Evolutionary conservation across 306 rosid species (phyloP), one percentile per base, ranked within the genome.

Genomic region (Vigna trinervia): DNA sequence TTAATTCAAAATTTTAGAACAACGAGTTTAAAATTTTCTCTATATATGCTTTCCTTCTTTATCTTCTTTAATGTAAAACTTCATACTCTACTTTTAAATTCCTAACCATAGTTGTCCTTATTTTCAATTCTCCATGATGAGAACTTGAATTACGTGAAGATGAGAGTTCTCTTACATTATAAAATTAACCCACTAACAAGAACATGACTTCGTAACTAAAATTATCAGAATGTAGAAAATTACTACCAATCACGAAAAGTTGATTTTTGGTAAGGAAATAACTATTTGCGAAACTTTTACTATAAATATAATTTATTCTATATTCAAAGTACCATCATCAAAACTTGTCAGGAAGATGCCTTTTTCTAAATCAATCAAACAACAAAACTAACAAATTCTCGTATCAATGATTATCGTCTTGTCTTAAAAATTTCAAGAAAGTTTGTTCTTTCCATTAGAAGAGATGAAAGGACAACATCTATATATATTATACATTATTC

Each of bases 361-460:
- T 63, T n/a, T 63, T 63, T 22, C 48, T 13, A 63, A 36, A 63
- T 63, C 36, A 63, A 34, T 8, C 48, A 63, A 63, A 36, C 26
- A 34, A 12, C 7, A 36, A 63, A 63, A 63, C 17, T 62, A 15
- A 60, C 10, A 28, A 23, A 1, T 28, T 30, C 30, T 17, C 12
- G 14, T 4, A 60, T 60, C 6, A 60, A 30, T 6, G 20, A 30
- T 60, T 5, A 30, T 28, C 2, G 39, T 58, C 64, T 30, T 30
- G 65, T 14, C 43, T 60, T 59, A 26, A 57, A 58, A 17, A 58
- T 11, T 58, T 58, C 34, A 58, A 26, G 17, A 8, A 59, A 62
- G 26, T n/a, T 20, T 15, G 36, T 34, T 36, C 69, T 7, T 34
- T 17, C 19, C 19, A 17, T 17, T 60, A 6, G 2, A 28, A 63